Evolutionary conservation across 768 basidiomycete species (phyloP), one percentile per base, ranked within the genome.

Genomic region (Calocybe indica): DNA sequence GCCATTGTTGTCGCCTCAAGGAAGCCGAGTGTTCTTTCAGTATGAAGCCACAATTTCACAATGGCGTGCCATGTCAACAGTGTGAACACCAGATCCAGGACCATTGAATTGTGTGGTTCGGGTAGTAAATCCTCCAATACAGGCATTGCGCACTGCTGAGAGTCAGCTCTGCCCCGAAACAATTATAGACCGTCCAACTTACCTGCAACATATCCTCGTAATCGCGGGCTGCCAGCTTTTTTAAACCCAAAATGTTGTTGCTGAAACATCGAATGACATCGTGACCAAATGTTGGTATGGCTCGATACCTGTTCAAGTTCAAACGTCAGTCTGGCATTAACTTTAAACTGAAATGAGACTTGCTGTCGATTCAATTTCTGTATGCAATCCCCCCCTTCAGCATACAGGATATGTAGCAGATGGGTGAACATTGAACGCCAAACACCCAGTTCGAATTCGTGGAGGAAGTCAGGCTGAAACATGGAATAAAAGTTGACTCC

Each of bases 121-220:
- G 58, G 62, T 0, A 75, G 48, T 0, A 76, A 58, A 3, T 64
- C 69, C 5, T 74, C 67, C 30, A 73, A 59, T 1, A 54, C 66
- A 4, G 69, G 63, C 11, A 65, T 59, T 1, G 53, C 40, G 42
- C 67, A 70, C 67, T 68, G 37, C n/a, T 30, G 43, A 29, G 14
- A 34, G 7, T 36, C 15, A 31, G 14, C 7, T 37, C 12, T 48
- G 32, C 5, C 9, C 7, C 6, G 22, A 42, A 5, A 11, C 28
- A 14, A 28, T 47, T 12, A 37, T 14, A 10, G 30, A 37, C 14
- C 14, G 9, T 29, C 28, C 9, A 28, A 22, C 6, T 1, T 52
- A 58, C 54, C 62, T 66, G 48, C 2, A 55, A 40, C 3, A 56
- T 33, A 14, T 71, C 65, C 40, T 70, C 62, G 30, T 60, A 70